Evolutionary conservation across 371 early-diverging fungal genomes (phyloP), one percentile per base, ranked within the genome.

Genomic region (Mortierella sp.): DNA sequence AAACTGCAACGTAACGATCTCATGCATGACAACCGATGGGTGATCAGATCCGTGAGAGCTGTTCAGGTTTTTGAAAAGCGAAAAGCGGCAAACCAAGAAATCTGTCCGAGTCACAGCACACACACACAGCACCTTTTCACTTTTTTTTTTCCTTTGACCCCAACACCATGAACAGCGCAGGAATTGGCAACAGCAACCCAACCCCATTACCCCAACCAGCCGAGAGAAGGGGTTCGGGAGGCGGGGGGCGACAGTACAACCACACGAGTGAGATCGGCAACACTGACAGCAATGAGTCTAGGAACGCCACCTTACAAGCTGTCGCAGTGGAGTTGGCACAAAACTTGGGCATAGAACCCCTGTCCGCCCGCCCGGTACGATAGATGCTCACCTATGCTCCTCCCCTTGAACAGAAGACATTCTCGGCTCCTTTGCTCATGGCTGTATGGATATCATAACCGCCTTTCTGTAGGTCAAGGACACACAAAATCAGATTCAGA

Each of bases 1-100:
- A 58, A 96, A 81, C 79, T 97, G 96, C 38, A 97, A 69, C 12
- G 97, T 95, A 26, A 96, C 70, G 28, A 96, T 90, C 67, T 96
- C 96, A 50, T 88, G 87, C 92, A 93, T 93, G 49, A 34, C 53
- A 19, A 27, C 34, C 10, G 28, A 9, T 31, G 19, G 2, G 42
- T 28, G 30, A 10, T 21, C 10, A 7, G 28, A 16, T 34, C 34
- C 4, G 34, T 34, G 4, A n/a, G n/a, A 7, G 10, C 34, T 34
- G 34, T 4, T 4, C 4, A 34, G 34, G 34, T 30, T 12, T 21
- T 43, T 38, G 18, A 39, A 10, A 47, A 47, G 10, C 34, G 10
- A 47, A 24, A 47, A 47, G 14, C 7, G 23, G 2, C 21, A 27
- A 9, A 13, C 3, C 7, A 50, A 2, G 51, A 14, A 8, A 26